Evolutionary conservation across 2,329 filamentous ascomycete genomes (phyloP).

Genomic region (Colletotrichum navitas): DNA sequence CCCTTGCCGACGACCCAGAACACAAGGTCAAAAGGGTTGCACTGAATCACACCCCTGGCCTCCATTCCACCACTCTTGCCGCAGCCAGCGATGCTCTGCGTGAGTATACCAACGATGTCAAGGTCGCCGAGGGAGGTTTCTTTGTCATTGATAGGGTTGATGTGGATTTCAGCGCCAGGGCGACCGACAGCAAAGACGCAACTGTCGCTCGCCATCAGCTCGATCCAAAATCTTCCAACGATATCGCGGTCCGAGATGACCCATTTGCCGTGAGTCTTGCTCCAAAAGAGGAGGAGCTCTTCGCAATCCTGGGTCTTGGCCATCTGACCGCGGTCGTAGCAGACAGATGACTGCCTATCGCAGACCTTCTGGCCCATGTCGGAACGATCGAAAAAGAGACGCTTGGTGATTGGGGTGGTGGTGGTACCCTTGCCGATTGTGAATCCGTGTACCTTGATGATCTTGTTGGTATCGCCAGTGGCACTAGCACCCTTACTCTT

Average conservation of each 20-base stretch:
- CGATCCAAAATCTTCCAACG: slow-evolving; percentile 13
- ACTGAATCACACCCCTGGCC: slow-evolving; percentile 14
- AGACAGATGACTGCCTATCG: neutral
- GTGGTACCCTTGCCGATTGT: neutral
- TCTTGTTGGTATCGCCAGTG: neutral
- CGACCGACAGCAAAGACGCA: slow-evolving; percentile 24
- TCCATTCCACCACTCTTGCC: slow-evolving; percentile 7
- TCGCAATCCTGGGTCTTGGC: slow-evolving; percentile 12
- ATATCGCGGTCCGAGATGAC: slow-evolving; percentile 10
- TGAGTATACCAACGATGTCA: slow-evolving; percentile 11
- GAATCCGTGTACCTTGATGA: neutral
- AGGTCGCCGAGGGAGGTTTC: slow-evolving; percentile 9
- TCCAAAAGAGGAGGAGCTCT: slow-evolving; percentile 2
- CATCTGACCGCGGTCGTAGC: slow-evolving; percentile 18
- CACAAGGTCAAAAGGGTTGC: slow-evolving; percentile 6
- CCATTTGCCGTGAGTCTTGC: slow-evolving; percentile 5
- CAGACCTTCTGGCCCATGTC: neutral
- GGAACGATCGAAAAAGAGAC: neutral
- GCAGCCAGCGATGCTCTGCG: neutral
- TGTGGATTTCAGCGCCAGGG: neutral
- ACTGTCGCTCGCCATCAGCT: slow-evolving; percentile 7
- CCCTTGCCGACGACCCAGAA: slow-evolving; percentile 23
- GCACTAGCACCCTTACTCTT: neutral
- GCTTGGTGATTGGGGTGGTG: slow-evolving; percentile 10
- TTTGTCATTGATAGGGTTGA: neutral